phyloP scores from a whole-genome alignment of 1,284 basidiomycete genomes.

The Leccinum variabile region DNA sequence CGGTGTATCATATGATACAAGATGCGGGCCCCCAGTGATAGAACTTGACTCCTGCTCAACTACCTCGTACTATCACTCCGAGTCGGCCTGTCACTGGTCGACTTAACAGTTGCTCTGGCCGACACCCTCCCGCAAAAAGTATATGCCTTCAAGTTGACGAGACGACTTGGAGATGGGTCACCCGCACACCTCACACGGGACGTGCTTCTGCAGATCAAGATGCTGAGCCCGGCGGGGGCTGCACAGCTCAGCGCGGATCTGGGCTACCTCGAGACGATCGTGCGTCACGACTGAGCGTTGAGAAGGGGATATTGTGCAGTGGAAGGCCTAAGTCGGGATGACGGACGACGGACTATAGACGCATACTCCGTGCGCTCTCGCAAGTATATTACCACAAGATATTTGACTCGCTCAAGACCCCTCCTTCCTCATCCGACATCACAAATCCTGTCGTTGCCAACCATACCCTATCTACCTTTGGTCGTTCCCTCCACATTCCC shows the following conservation, averaged over 20 bases:
- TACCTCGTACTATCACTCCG: too few relatives aligned
- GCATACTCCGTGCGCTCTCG: conserved; percentile 85
- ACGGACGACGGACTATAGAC: conserved; percentile 84
- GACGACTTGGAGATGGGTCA: too few relatives aligned
- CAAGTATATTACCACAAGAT: conserved; percentile 92
- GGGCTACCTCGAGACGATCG: conserved; percentile 87
- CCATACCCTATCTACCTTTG: conserved; percentile 86
- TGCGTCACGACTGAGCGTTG: conserved; percentile 82
- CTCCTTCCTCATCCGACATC: conserved; percentile 32
- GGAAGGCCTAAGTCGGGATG: conserved; percentile 66
- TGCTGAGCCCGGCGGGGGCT: conserved; percentile 64
- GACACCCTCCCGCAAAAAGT: too few relatives aligned
- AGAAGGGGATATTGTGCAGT: conserved; percentile 71
- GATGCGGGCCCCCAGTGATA: too few relatives aligned
- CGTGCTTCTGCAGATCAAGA: conserved; percentile 63
- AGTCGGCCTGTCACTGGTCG: too few relatives aligned
- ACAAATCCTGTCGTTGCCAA: conserved; percentile 59
- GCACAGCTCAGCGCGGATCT: conserved; percentile 88
- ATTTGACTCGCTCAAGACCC: conserved; percentile 69
- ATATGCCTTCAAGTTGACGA: too few relatives aligned
- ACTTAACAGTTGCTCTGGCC: too few relatives aligned
- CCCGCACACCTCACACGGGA: conserved; percentile 61
- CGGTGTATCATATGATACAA: too few relatives aligned
- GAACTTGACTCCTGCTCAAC: too few relatives aligned
- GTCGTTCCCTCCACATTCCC: conserved; percentile 78